These are phyloP conservation scores for Byssochlamys sp. DNA, from an alignment of 2,329 filamentous ascomycete species.

Conservation along the genomic window DNA sequence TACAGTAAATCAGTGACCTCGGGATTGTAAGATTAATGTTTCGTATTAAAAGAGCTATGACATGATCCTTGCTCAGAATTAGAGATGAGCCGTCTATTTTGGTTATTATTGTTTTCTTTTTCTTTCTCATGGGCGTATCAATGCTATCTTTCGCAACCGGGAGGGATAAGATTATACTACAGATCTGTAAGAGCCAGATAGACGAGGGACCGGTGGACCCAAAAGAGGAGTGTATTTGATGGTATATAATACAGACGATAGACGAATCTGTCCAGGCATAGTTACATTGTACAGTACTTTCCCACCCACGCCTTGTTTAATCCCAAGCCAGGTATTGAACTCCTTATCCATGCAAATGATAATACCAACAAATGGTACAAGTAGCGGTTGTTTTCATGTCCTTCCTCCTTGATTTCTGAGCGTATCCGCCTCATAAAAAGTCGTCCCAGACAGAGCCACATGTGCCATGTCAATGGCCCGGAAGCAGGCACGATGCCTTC, in stretches of 20 bases:
- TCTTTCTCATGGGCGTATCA: neutral
- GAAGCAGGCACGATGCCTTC: neutral
- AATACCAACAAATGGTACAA: neutral
- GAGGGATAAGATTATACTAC: neutral
- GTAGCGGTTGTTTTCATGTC: neutral
- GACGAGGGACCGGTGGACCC: neutral
- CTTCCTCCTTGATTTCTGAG: too few species aligned
- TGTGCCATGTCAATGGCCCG: neutral
- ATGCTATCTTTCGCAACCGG: neutral
- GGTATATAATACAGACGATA: neutral
- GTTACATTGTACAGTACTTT: neutral
- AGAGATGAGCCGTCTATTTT: neutral
- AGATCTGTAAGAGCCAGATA: neutral
- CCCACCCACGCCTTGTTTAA: neutral
- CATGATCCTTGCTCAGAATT: neutral
- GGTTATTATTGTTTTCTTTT: neutral
- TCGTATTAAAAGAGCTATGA: neutral
- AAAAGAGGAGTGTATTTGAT: neutral
- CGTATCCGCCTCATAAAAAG: neutral
- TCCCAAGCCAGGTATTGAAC: conserved; percentile 1
- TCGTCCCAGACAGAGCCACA: neutral
- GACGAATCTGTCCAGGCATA: neutral
- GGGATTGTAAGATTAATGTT: conserved; percentile 1
- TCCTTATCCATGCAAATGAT: conserved; percentile 5
- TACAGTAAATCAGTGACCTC: conserved; percentile 3